Conservation (phyloP, 768 basidiomycete genomes). For the Candolleomyces aberdarensis region DNA sequence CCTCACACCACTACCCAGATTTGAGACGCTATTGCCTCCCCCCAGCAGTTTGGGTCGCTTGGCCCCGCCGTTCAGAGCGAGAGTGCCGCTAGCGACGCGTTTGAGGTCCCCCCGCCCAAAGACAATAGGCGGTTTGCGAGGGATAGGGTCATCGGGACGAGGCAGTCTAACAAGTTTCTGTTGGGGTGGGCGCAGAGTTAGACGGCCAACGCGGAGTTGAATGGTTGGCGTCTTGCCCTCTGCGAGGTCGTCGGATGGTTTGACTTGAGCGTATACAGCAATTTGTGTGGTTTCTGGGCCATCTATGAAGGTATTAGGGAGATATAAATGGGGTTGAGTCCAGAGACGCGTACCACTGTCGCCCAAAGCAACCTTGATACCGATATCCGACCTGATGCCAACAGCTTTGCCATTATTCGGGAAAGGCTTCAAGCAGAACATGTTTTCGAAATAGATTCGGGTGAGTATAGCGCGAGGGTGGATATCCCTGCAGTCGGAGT, state of each 20-base stretch:
- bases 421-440: constrained; percentile 53
- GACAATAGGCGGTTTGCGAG: constrained; percentile 58
- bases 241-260: constrained; percentile 14
- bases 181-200: constrained; percentile 42
- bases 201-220: constrained; percentile 54
- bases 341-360: constrained; percentile 53
- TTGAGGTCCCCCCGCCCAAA: constrained; percentile 22
- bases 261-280: constrained; percentile 43
- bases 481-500: constrained; percentile 48
- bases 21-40: constrained; percentile 31
- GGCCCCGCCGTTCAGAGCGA: constrained; percentile 12
- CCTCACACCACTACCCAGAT: constrained; percentile 11
- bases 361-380: constrained; percentile 67
- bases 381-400: constrained; percentile 40
- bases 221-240: constrained; percentile 30
- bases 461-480: constrained; percentile 63
- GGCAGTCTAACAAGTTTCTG: constrained; percentile 28
- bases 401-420: constrained; percentile 11
- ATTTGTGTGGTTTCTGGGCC: constrained; percentile 71
- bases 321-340: neutral
- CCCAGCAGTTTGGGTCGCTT: constrained; percentile 33
- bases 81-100: constrained; percentile 6
- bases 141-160: constrained; percentile 76
- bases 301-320: constrained; percentile 32
- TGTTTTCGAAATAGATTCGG: constrained; percentile 67